phyloP scores from a whole-genome alignment of 805 yeast genomes.

The Starmerella davenportii region DNA sequence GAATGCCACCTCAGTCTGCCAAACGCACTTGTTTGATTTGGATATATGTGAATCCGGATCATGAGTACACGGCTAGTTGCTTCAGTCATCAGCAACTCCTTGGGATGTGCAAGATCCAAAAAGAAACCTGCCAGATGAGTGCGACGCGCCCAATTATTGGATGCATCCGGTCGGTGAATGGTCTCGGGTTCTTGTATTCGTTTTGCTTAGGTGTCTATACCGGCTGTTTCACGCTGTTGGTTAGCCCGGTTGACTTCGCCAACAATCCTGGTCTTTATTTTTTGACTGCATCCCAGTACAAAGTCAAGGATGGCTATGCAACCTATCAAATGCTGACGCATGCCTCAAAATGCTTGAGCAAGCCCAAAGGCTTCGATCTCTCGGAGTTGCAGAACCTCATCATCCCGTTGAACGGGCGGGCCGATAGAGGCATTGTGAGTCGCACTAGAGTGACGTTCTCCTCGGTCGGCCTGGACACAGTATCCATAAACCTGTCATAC shows the following conservation, averaged over 20 bases:
- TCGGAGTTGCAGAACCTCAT: slow-evolving; percentile 59
- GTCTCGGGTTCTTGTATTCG: slow-evolving; percentile 80
- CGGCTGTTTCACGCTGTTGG: slow-evolving; percentile 70
- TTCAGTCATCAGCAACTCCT: slow-evolving; percentile 46
- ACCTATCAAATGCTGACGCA: slow-evolving; percentile 69
- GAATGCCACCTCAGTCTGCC: slow-evolving; percentile 16
- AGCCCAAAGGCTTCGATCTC: slow-evolving; percentile 45
- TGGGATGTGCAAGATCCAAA: slow-evolving; percentile 69
- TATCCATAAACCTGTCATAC: slow-evolving; percentile 60
- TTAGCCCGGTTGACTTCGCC: slow-evolving; percentile 62
- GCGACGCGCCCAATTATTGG: slow-evolving; percentile 61
- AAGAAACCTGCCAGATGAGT: slow-evolving; percentile 77
- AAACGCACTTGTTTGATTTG: slow-evolving; percentile 35
- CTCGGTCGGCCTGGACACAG: slow-evolving; percentile 43
- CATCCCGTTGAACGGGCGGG: slow-evolving; percentile 55
- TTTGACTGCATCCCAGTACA: slow-evolving; percentile 50
- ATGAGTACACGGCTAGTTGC: slow-evolving; percentile 37
- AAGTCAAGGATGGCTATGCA: slow-evolving; percentile 69
- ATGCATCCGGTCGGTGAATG: slow-evolving; percentile 66
- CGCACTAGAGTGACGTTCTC: slow-evolving; percentile 45
- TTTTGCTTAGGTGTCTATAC: slow-evolving; percentile 65
- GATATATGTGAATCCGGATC: slow-evolving; percentile 57
- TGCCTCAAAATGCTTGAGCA: slow-evolving; percentile 37
- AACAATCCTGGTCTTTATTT: slow-evolving; percentile 56
- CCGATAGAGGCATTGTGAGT: slow-evolving; percentile 39